Evolutionary conservation across 805 yeast species (phyloP), one percentile per base, ranked within the genome.

Genomic region (Alloascoidea africana): DNA sequence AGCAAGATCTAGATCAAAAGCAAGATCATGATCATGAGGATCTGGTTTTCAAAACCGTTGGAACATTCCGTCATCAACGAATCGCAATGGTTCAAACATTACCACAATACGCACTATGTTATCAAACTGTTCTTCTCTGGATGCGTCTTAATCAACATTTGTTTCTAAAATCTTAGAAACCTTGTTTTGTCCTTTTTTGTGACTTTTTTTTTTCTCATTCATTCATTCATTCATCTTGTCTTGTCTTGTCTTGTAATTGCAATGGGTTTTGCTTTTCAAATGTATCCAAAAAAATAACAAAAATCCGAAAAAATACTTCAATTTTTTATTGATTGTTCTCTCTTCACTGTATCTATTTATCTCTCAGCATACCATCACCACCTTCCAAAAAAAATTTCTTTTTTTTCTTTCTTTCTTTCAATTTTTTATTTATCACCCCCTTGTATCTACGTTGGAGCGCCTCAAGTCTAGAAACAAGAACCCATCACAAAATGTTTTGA

Each of bases 61-160:
- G 76, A 45, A 66, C 64, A 37, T 73, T 83, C 48, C 63, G 94
- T 46, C 67, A 71, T 42, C 91, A 82, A 54, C 58, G 94, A 45
- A 64, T 83, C 17, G 74, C 86, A 3, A 83, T 83, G 91, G 94
- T 84, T 11, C 94, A 83, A 52, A 79, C 74, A 48, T 63, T 82
- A 41, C 73, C 77, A 41, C 94, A 83, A 55, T 81, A 69, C 46
- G 61, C 78, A 16, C 65, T 76, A 43, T 77, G 89, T 53, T 83
- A 84, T 54, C 91, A 84, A 43, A 61, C 73, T 11, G 52, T 70
- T 4, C n/a, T 23, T 8, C n/a, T 23, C 8, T 23, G 30, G 30
- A 23, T 23, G 30, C 8, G 30, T 8, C 8, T 23, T 8, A 23
- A 23, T 23, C 30, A 23, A 23, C 8, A 23, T 23, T 23, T 23